Base-by-base conservation (phyloP, 768 basidiomycete species). In the Phanerochaete sordida region DNA sequence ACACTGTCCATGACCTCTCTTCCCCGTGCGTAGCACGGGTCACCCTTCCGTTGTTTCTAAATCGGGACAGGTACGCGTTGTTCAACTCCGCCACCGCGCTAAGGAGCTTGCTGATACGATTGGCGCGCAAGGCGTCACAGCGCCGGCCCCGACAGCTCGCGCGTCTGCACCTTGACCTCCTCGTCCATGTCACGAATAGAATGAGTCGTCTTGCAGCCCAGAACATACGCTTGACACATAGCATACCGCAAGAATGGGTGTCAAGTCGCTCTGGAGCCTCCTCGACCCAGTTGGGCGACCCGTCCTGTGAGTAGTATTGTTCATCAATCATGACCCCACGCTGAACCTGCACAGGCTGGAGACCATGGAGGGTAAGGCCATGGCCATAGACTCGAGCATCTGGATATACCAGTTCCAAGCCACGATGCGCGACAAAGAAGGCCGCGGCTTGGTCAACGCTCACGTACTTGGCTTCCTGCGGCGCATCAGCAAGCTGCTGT, bases 361-460 rank as follows among this genome's bases (percentile, higher is more conserved):
- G 75, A 95, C 90, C 0, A 84, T 95, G 70, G 95, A 95, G 68
- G 95, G 94, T n/a, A 96, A 95, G 71, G 78, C 85, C 11, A 85
- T 99, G 76, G 97, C 97, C 2, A 98, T 99, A 58, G 97, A 99
- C 74, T 98, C 95, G 3, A 97, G 94, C 65, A 98, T 99, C 64
- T 99, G 97, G 97, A 87, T 99, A 56, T 99, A 99, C 73, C 97
- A 99, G 73, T 99, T 99, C 69, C 96, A 98, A 76, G 95, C 96
- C 23, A 98, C 97, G 9, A 98, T 98, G 95, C 86, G 97, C 24
- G 95, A 96, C 74, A 98, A 94, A 69, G 94, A 98, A 60, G 97
- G 97, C 27, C 85, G 87, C 24, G 91, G 83, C 13, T 76, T 99
- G 46, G 84, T 90, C 55, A 98, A 98, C 69, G 95, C 96, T 1